Base-by-base conservation (phyloP, 1,284 basidiomycete species). In the Earliella scabrosa region DNA sequence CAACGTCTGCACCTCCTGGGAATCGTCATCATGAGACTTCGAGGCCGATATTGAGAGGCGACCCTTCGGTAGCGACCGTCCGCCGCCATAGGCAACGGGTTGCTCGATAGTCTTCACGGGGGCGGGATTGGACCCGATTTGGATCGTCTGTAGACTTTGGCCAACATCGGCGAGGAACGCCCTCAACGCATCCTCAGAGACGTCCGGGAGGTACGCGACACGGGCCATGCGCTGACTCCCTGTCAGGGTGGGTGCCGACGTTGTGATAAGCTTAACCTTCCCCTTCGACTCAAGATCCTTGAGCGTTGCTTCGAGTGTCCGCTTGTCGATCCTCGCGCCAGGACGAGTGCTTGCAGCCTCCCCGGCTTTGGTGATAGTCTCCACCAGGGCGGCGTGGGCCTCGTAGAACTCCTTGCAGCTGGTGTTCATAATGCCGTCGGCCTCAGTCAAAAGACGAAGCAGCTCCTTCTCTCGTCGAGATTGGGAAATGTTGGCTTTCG, bases 401-500 rank as follows among this genome's bases (percentile, higher is more conserved):
- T 87, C 85, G 54, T 79, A 81, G 63, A 92, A 81, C 52, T 90
- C 87, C 59, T 85, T 90, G 16, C 81, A 79, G 58, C 85, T 83
- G 20, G 81, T 75, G 64, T 87, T 87, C 32, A 80, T 72, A 31
- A 92, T 83, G 0, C 90, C 90, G 6, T 86, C 85, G 53, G 81
- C 73, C 31, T 75, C 77, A 58, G 85, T 78, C 14, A 93, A 71
- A 11, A 92, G 76, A 29, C 81, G 83, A 44, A 84, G 68, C 40
- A 92, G 71, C 69, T 93, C 91, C 60, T 88, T 91, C 72, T 92
- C 88, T 24, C 91, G 82, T 10, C 90, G 85, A 24, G 89, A 73
- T 58, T 86, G 81, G 13, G 90, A 88, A 14, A 93, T 82, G 61
- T 92, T 93, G 43, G 83, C 76, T 61, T 74, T 81, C 10, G 71